Evolutionary conservation across 208 protist genomes (phyloP).

Genomic region (Endotrypanum monterogeii): DNA sequence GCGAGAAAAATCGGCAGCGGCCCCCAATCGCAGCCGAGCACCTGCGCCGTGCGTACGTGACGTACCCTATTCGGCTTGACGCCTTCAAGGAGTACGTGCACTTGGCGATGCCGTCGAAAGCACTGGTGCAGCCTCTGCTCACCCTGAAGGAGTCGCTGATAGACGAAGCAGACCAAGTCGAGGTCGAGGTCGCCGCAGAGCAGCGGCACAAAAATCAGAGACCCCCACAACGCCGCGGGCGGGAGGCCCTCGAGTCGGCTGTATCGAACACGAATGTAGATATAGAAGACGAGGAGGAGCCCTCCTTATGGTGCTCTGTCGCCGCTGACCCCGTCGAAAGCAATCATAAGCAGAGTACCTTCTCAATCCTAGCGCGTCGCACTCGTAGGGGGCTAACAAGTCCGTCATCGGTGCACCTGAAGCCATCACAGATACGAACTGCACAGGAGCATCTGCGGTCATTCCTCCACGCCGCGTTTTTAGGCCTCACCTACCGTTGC

Average conservation of each 20-base stretch:
- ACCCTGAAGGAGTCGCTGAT: slow-evolving; percentile 19
- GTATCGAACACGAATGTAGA: background rate
- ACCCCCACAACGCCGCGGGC: slow-evolving; percentile 17
- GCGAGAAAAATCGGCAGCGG: slow-evolving; percentile 41
- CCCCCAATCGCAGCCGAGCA: slow-evolving; percentile 23
- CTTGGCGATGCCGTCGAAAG: slow-evolving; percentile 20
- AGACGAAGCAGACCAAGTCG: slow-evolving; percentile 14
- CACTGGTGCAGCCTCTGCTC: slow-evolving; percentile 17
- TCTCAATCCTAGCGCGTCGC: background rate
- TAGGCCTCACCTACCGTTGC: slow-evolving; percentile 39
- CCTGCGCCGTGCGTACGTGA: slow-evolving; percentile 20
- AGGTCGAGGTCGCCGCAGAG: slow-evolving; percentile 4
- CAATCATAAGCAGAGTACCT: background rate
- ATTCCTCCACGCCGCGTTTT: slow-evolving; percentile 34
- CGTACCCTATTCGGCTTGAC: slow-evolving; percentile 50
- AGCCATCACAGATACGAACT: slow-evolving; percentile 14
- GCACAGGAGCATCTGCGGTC: slow-evolving; percentile 30
- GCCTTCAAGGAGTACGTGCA: slow-evolving; percentile 59
- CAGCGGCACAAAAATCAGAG: slow-evolving; percentile 7
- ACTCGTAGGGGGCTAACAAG: background rate
- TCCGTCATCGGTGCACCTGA: slow-evolving; percentile 3
- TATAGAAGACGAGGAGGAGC: slow-evolving; percentile 8
- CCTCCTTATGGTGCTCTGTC: background rate
- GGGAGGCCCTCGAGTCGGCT: background rate
- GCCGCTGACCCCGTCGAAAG: background rate